Evolutionary conservation across 1,284 basidiomycete species (phyloP), one percentile per base, ranked within the genome.

Genomic region (Mycosarcoma mackinlayi): DNA sequence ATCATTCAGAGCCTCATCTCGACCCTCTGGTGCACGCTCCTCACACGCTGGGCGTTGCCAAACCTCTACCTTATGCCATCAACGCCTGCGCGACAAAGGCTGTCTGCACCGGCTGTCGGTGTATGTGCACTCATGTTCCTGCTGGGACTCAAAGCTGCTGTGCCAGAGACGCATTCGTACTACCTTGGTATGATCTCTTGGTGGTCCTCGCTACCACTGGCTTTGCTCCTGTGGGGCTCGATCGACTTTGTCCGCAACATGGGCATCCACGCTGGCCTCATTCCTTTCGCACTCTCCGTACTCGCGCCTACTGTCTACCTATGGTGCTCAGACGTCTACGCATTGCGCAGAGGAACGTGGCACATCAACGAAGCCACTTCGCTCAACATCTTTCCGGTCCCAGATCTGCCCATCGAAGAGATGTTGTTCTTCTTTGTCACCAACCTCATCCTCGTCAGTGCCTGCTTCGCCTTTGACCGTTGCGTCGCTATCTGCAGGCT

Each of bases 391-490:
- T 81, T 81, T 21, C 70, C 76, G 10, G 47, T 74, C 25, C 70
- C 73, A 10, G 75, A 80, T 37, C 51, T 81, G 34, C 79, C 78
- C 5, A 56, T 81, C n/a, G 79, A 81, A 47, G 79, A 81, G 51
- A 69, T 71, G 50, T 41, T 72, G 37, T 81, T 81, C 65, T 81
- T 81, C 65, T 37, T 76, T n/a, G 73, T 77, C 39, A 81, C 78
- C 44, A 81, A 81, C 52, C 33, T 72, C 33, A 66, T 81, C 35
- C 70, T 81, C 9, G 62, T 80, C 30, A 67, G 64, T 44, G 79
- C 78, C 10, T 77, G 70, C 50, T 77, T 76, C 53, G 68, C 78
- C 4, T 78, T 81, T 46, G 78, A 81, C 53, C 72, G 76, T 27
- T 73, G 70, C 44, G 66, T 75, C 13, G 76, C 74, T 44, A 72